Base-by-base conservation (phyloP, 2,329 filamentous ascomycete species). In the Colletotrichum orbiculare region DNA sequence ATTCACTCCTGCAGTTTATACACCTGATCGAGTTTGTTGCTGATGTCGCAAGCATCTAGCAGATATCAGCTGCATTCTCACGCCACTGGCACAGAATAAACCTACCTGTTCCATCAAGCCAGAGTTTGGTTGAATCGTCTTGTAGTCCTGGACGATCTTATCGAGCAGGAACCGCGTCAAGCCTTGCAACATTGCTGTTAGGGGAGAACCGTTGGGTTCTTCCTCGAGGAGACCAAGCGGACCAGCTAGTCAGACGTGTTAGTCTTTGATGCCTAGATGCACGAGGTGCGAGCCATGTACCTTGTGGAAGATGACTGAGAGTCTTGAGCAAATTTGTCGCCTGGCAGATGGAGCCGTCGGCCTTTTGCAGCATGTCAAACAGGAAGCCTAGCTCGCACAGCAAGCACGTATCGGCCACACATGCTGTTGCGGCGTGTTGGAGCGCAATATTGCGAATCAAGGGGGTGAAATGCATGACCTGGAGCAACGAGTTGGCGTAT, bases 341-440 rank as follows among this genome's bases (percentile, higher is more conserved):
- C 75, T 99, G 96, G 70, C 96, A 99, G 65, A 96, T 97, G 61
- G 94, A 91, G 0, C 94, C 95, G 68, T 91, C 91, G 2, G 96
- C 96, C 75, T 98, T 99, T 72, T 98, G 92, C 33, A 99, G 85
- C 96, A 99, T 99, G 74, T 99, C 96, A 71, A 97, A 96, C 9
- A 99, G 82, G 75, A 96, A 99, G 1, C 96, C 96, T 69, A 99
- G 84, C 77, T 99, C 96, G 77, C 96, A 99, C 2, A 99, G 81
- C 46, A 99, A 82, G 76, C 96, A 99, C 38, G 88, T 86, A 60
- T 97, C 94, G 70, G 88, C 89, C 2, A 94, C 82, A 74, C 96
- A 99, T 12, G 91, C 87, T 8, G 92, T 93, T 1, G 96, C 93
- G 1, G 94, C 91, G 75, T 99, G 96, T 64, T 94, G 90, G 1